phyloP scores from a whole-genome alignment of 1,284 basidiomycete species.

The Malassezia furfur region DNA sequence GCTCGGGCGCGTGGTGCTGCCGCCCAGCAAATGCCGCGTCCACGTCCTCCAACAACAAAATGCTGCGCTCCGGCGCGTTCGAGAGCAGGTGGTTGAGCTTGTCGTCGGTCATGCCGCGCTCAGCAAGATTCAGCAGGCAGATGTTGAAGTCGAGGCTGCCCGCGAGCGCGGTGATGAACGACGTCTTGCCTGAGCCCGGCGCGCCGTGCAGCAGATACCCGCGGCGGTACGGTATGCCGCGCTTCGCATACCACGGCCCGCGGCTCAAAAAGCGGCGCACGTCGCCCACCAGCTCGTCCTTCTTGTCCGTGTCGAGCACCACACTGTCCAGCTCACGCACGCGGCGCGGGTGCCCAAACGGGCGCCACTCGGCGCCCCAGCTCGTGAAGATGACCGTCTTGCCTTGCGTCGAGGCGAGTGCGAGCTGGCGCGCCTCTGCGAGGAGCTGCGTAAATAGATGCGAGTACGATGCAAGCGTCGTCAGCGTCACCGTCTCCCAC shows the following conservation, averaged over 20 bases:
- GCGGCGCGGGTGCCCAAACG: constrained; percentile 81
- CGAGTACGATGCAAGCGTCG: constrained; percentile 77
- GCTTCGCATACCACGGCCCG: constrained; percentile 87
- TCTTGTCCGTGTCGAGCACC: constrained; percentile 70
- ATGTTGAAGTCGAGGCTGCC: constrained; percentile 84
- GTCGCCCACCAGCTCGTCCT: constrained; percentile 70
- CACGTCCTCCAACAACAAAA: constrained; percentile 90
- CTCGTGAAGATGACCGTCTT: constrained; percentile 93
- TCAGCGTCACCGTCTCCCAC: constrained; percentile 95
- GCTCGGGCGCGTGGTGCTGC: constrained; percentile 23
- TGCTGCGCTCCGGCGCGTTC: constrained; percentile 81
- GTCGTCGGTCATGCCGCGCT: constrained; percentile 91
- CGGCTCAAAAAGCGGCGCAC: constrained; percentile 71
- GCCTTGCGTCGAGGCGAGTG: constrained; percentile 75
- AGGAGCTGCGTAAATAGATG: constrained; percentile 70
- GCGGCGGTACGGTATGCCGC: constrained; percentile 93
- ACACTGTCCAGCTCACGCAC: constrained; percentile 83
- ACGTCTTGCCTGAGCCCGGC: constrained; percentile 95
- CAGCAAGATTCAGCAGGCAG: constrained; percentile 88
- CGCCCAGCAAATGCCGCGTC: constrained; percentile 77
- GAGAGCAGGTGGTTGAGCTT: constrained; percentile 88
- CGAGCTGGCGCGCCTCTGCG: constrained; percentile 75
- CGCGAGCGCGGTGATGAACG: constrained; percentile 93
- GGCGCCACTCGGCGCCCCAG: constrained; percentile 91
- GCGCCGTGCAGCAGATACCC: constrained; percentile 93